Conservation (phyloP, 1,284 basidiomycete species). For the Vanrija sp. region DNA sequence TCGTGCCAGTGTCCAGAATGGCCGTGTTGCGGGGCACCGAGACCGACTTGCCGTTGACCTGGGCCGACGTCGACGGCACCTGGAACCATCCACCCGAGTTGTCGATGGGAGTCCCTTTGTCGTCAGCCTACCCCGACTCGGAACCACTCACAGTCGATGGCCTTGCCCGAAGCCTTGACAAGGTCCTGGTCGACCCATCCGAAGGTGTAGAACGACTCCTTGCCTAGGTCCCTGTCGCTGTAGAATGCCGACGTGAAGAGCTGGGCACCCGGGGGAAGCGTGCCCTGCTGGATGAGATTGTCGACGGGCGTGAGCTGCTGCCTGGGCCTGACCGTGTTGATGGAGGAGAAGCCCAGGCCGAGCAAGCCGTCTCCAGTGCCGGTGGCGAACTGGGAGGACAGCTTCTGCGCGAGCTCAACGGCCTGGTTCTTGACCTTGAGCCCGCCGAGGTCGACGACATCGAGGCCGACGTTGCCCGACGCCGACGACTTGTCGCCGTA, state of each 20-base stretch:
- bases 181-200: constrained; percentile 10
- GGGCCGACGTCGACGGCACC: constrained; percentile 3
- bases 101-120: constrained; percentile 7
- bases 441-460: constrained; percentile 6
- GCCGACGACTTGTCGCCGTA: constrained; percentile 7
- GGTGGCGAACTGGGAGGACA: background rate
- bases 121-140: constrained; percentile 8
- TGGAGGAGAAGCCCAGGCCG: constrained; percentile 35
- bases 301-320: constrained; percentile 3
- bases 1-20: constrained; percentile 64
- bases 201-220: constrained; percentile 4
- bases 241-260: constrained; percentile 10
- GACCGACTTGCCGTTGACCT: constrained; percentile 14
- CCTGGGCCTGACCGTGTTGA: constrained; percentile 35
- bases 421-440: constrained; percentile 4
- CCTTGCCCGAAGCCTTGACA: background rate
- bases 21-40: constrained; percentile 21
- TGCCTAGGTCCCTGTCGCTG: background rate
- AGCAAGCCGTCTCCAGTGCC: constrained; percentile 8
- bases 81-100: constrained; percentile 4
- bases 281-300: constrained; percentile 4
- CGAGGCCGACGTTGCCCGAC: constrained; percentile 1
- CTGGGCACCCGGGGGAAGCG: constrained; percentile 1
- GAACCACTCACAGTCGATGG: constrained; percentile 29
- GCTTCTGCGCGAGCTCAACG: constrained; percentile 7